Evolutionary conservation across 2,329 filamentous ascomycete genomes (phyloP).

Genomic region (Mycosphaerelloides madeirae): DNA sequence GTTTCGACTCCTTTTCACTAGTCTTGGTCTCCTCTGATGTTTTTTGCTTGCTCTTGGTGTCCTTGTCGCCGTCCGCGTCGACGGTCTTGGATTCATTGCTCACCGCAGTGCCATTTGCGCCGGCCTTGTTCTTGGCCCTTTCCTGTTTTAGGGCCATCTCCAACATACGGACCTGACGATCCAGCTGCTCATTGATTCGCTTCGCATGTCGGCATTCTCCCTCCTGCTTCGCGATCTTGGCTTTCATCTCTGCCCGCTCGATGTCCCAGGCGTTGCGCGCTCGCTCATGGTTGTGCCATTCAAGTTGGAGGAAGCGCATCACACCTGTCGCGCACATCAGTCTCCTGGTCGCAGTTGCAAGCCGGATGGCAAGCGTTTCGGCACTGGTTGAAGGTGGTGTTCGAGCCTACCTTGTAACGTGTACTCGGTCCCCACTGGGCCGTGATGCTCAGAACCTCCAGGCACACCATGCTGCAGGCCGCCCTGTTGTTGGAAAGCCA

Average conservation of each 20-base stretch:
- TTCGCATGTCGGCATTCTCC: slow-evolving; percentile 83
- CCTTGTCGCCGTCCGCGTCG: slow-evolving; percentile 16
- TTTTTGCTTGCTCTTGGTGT: slow-evolving; percentile 35
- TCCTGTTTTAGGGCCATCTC: slow-evolving; percentile 85
- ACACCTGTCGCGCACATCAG: slow-evolving; percentile 59
- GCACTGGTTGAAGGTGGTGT: not conserved
- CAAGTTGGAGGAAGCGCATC: slow-evolving; percentile 97
- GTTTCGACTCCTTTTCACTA: slow-evolving; percentile 19
- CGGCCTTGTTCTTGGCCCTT: slow-evolving; percentile 55
- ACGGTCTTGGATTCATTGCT: slow-evolving; percentile 15
- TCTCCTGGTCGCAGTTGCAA: not conserved
- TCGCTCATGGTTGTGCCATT: slow-evolving; percentile 98
- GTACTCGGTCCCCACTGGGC: slow-evolving; percentile 62
- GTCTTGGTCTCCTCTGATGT: slow-evolving; percentile 15
- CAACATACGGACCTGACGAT: slow-evolving; percentile 84
- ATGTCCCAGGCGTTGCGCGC: slow-evolving; percentile 99
- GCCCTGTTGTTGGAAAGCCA: slow-evolving; percentile 68
- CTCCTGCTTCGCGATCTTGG: slow-evolving; percentile 88
- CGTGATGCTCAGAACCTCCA: slow-evolving; percentile 44
- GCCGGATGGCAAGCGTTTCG: not conserved
- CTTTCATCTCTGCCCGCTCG: slow-evolving; percentile 98
- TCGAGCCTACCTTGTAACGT: slow-evolving; percentile 61
- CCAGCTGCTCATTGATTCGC: slow-evolving; percentile 80
- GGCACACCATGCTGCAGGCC: slow-evolving; percentile 56
- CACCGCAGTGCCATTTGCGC: slow-evolving; percentile 19